A percentile compares a stretch with the other conserved stretches of the same genome.
Conservation (phyloP, 148 eudicot genomes). For the Vaccinium macrocarpon region DNA sequence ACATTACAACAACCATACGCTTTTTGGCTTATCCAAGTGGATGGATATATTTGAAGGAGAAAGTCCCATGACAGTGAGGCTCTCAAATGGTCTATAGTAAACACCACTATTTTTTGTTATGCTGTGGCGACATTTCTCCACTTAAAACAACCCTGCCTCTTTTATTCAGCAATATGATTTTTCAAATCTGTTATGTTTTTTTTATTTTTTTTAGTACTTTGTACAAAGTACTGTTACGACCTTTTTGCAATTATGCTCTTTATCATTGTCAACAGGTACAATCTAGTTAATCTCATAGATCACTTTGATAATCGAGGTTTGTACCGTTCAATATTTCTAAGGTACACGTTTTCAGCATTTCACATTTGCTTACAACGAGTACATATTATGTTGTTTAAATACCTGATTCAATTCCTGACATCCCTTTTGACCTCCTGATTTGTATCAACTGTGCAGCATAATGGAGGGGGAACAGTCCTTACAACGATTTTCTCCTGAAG, state of each 20-base stretch:
- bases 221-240: neutral
- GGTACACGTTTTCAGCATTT: conserved; percentile 38
- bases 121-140: neutral
- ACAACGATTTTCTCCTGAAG: conserved; percentile 71
- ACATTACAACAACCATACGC: neutral
- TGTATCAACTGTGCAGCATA: conserved; percentile 45
- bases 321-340: conserved; percentile 72
- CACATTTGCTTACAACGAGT: neutral
- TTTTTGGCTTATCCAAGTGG: neutral
- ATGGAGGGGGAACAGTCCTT: conserved; percentile 93
- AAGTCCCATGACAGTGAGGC: neutral
- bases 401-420: neutral
- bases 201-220: neutral
- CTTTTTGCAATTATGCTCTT: conserved; percentile 9
- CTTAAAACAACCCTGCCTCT: neutral
- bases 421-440: conserved; percentile 18
- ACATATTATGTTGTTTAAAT: neutral
- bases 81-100: neutral
- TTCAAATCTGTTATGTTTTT: neutral
- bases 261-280: conserved; percentile 57
- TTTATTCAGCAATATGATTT: too few species aligned
- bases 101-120: neutral
- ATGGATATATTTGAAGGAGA: neutral
- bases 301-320: conserved; percentile 81
- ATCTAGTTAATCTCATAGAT: conserved; percentile 70